phyloP scores from a whole-genome alignment of 2,329 filamentous ascomycete genomes.

The Xylaria digitata region DNA sequence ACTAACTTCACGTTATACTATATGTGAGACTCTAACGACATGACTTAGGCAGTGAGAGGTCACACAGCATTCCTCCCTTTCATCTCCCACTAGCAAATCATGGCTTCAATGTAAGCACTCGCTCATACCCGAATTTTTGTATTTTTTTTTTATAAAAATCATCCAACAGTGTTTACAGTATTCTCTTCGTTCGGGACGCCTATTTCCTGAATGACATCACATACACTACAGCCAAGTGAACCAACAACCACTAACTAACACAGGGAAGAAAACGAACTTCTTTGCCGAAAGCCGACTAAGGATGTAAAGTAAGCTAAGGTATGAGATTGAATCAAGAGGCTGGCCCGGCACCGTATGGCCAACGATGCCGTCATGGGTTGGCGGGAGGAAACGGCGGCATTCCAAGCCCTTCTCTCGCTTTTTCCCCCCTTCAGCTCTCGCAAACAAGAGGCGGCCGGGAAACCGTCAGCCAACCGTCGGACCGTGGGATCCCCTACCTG shows the following conservation, averaged over 20 bases:
- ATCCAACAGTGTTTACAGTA: no score
- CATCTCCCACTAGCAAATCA: constrained; percentile 23
- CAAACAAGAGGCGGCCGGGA: constrained; percentile 10
- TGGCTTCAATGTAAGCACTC: neutral
- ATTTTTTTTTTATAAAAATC: neutral
- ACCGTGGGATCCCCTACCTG: neutral
- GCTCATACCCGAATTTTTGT: constrained; percentile 1
- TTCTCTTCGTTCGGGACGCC: neutral
- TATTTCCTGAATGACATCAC: constrained; percentile 3
- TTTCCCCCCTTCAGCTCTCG: no score
- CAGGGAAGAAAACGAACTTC: neutral
- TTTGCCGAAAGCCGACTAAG: neutral
- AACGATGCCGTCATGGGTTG: neutral
- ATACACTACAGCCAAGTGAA: neutral
- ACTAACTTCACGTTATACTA: no score
- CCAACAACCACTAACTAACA: neutral
- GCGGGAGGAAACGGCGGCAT: constrained; percentile 18
- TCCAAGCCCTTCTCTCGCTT: constrained; percentile 7
- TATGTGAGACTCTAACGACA: no score
- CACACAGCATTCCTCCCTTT: constrained; percentile 10
- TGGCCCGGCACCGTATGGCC: neutral
- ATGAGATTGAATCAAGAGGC: constrained; percentile 5
- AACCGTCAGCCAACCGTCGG: constrained; percentile 21
- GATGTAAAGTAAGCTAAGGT: neutral
- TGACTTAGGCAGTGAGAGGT: neutral